Evolutionary conservation across 495 filamentous ascomycete species (phyloP).

Genomic region (Arthonia radiata): DNA sequence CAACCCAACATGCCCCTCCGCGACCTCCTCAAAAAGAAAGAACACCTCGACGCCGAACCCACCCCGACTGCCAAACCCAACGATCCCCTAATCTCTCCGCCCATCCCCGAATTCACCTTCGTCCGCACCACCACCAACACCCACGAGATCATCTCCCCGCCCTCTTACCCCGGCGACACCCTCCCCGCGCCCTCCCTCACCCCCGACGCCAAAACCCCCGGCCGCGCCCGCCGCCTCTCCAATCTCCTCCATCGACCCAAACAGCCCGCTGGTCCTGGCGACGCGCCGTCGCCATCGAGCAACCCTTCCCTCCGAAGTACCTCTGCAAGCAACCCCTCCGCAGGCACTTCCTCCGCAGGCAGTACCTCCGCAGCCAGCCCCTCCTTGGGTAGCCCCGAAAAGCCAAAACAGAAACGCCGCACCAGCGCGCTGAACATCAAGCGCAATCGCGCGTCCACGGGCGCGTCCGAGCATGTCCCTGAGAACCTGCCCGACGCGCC

Average conservation of each 20-base stretch:
- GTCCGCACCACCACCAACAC: constrained; percentile 60
- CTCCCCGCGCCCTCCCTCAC: constrained; percentile 1
- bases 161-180: constrained; percentile 23
- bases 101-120: constrained; percentile 55
- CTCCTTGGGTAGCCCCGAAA: constrained; percentile 6
- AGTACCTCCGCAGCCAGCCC: constrained; percentile 12
- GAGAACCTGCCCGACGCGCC: constrained; percentile 51
- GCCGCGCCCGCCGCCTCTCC: neutral
- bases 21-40: constrained; percentile 51
- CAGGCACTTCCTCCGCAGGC: constrained; percentile 7
- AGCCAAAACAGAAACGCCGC: constrained; percentile 11
- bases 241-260: neutral
- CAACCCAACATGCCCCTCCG: constrained; percentile 43
- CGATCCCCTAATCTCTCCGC: constrained; percentile 10
- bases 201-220: neutral
- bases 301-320: no score
- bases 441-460: constrained; percentile 16
- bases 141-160: constrained; percentile 49
- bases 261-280: no score
- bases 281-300: no score
- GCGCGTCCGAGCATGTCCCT: constrained; percentile 48
- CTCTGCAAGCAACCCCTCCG: constrained; percentile 5
- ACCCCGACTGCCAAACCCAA: constrained; percentile 1
- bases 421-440: constrained; percentile 4
- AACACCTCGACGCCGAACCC: constrained; percentile 19